Evolutionary conservation across 345 rosid genomes (phyloP).

Genomic region (Passiflora organensis): DNA sequence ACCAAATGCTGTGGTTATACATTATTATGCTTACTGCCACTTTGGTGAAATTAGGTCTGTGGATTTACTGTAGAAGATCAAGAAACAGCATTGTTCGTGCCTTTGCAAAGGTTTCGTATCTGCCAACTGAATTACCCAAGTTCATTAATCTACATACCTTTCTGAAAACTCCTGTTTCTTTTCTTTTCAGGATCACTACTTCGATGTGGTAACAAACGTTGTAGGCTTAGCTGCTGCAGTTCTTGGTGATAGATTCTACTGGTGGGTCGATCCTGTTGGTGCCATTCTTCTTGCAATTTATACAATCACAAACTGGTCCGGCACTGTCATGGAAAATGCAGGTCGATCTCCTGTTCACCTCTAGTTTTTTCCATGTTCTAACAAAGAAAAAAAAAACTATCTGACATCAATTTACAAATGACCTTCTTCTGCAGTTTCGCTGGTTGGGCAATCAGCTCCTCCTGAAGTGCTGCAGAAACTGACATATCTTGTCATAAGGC

Average conservation of each 20-base stretch:
- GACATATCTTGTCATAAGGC: slow-evolving; percentile 68
- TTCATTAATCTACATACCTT: background rate
- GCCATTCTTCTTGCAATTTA: slow-evolving; percentile 75
- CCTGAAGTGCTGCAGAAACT: slow-evolving; percentile 75
- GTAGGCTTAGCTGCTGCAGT: slow-evolving; percentile 77
- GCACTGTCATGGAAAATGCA: slow-evolving; percentile 84
- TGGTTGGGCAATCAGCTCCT: slow-evolving; percentile 87
- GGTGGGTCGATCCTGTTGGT: slow-evolving; percentile 92
- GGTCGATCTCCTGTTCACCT: slow-evolving; percentile 31
- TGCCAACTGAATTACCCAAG: no score
- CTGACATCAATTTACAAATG: no score
- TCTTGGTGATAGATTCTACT: slow-evolving; percentile 61
- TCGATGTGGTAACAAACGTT: slow-evolving; percentile 77
- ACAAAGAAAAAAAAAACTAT: no score
- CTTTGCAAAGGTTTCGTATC: slow-evolving; percentile 88
- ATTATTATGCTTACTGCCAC: slow-evolving; percentile 75
- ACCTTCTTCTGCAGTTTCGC: slow-evolving; percentile 50
- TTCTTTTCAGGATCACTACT: slow-evolving; percentile 90
- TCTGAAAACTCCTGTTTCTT: slow-evolving; percentile 6
- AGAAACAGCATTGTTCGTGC: slow-evolving; percentile 78
- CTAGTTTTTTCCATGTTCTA: no score
- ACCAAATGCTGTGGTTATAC: slow-evolving; percentile 58
- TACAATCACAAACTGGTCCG: slow-evolving; percentile 79
- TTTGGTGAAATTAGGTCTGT: slow-evolving; percentile 60
- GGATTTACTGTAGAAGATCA: slow-evolving; percentile 80